Percentiles rank a stretch among this genome's conserved stretches.
phyloP scores from a whole-genome alignment of 768 basidiomycete species.

The Lactifluus volemus region DNA sequence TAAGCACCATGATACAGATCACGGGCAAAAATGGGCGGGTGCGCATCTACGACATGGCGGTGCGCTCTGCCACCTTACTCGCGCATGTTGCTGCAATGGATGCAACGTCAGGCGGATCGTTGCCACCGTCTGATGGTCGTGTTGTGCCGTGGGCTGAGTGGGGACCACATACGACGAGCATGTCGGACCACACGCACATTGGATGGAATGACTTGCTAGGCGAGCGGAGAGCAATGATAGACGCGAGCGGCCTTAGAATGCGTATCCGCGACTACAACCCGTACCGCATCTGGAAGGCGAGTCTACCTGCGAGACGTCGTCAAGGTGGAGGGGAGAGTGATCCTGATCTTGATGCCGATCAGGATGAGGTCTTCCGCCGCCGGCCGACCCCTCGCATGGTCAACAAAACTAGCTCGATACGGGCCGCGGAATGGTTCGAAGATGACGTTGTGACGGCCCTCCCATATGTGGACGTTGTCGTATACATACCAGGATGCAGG shows the following conservation, averaged over 20 bases:
- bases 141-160: background rate
- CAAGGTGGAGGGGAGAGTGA: background rate
- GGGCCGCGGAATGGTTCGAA: background rate
- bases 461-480: background rate
- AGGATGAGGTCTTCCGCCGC: too few relatives aligned
- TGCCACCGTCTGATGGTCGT: background rate
- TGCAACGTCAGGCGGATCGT: background rate
- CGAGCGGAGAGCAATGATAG: background rate
- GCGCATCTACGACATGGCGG: background rate
- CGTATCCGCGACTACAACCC: constrained; percentile 1
- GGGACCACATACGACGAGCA: background rate
- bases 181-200: background rate
- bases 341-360: too few relatives aligned
- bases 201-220: background rate
- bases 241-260: background rate
- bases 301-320: too few relatives aligned
- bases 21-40: background rate
- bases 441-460: background rate
- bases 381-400: background rate
- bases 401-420: background rate
- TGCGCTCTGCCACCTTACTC: background rate
- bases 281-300: background rate
- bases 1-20: background rate
- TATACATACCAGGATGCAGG: background rate
- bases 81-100: background rate